Conservation (phyloP, 768 basidiomycete genomes). For the Lactarius indigo region DNA sequence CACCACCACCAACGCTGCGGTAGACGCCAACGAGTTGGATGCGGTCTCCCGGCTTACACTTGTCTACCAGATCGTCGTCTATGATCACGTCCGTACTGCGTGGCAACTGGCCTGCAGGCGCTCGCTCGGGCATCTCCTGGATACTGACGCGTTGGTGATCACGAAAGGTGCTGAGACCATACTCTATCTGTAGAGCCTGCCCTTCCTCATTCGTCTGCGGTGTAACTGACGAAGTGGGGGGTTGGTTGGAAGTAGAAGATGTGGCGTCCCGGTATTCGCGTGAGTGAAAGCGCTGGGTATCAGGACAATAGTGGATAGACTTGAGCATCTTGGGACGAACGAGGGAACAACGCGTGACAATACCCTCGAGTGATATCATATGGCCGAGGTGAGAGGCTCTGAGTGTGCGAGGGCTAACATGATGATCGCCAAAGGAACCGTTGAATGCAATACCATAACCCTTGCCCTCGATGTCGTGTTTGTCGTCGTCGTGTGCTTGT, state of each 20-base stretch:
- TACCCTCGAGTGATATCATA: slow-evolving; percentile 97
- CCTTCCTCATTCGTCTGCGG: slow-evolving; percentile 94
- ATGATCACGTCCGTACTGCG: slow-evolving; percentile 94
- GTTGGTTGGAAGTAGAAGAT: slow-evolving; percentile 77
- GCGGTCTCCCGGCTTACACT: slow-evolving; percentile 96
- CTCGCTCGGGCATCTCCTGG: slow-evolving; percentile 99
- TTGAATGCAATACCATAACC: slow-evolving; percentile 86
- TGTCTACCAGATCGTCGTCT: slow-evolving; percentile 96
- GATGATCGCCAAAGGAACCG: slow-evolving; percentile 97
- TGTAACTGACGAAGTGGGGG: slow-evolving; percentile 80
- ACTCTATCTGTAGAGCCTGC: slow-evolving; percentile 83
- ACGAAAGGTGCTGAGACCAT: slow-evolving; percentile 84
- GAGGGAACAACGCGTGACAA: slow-evolving; percentile 96
- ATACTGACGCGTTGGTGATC: slow-evolving; percentile 98
- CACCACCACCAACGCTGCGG: slow-evolving; percentile 89
- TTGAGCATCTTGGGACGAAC: slow-evolving; percentile 98
- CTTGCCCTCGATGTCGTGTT: slow-evolving; percentile 78
- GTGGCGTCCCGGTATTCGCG: slow-evolving; percentile 93
- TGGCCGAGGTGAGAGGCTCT: slow-evolving; percentile 85
- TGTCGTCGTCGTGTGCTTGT: slow-evolving; percentile 69
- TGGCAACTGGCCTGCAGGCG: slow-evolving; percentile 94
- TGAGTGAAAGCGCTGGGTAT: slow-evolving; percentile 76
- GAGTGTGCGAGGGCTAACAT: slow-evolving; percentile 92
- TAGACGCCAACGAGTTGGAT: slow-evolving; percentile 96
- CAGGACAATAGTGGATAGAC: slow-evolving; percentile 94